Evolutionary conservation across 345 rosid species (phyloP).

Genomic region (Euclidium syriacum): DNA sequence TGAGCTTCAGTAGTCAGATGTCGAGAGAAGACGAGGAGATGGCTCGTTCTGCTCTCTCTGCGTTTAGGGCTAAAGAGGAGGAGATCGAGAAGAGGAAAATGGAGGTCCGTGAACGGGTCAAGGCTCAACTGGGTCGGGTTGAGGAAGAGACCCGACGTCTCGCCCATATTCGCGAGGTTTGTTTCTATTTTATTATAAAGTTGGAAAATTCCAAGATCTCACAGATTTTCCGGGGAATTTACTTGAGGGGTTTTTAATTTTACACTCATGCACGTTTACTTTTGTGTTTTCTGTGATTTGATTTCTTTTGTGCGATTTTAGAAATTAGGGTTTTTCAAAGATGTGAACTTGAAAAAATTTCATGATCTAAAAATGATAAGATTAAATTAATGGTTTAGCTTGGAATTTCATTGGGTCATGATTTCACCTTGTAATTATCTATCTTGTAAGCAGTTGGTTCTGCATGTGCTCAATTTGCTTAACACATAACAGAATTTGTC

Average conservation of each 20-base stretch:
- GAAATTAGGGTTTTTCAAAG: conserved; percentile 14
- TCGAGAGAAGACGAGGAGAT: conserved; percentile 93
- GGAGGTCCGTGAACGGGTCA: conserved; percentile 85
- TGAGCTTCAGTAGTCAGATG: conserved; percentile 84
- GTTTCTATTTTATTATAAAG: background rate
- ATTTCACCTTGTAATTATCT: background rate
- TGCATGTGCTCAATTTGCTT: conserved; percentile 10
- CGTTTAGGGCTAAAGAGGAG: conserved; percentile 92
- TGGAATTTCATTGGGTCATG: background rate
- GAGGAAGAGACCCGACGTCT: conserved; percentile 80
- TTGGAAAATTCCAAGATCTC: background rate
- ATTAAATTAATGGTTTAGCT: background rate
- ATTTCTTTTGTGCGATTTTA: background rate
- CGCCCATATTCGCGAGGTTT: conserved; percentile 82
- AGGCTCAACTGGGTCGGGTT: conserved; percentile 76
- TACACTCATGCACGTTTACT: background rate
- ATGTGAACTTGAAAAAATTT: conserved; percentile 4
- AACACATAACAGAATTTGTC: background rate
- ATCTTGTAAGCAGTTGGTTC: background rate
- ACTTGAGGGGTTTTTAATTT: background rate
- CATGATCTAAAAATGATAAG: background rate
- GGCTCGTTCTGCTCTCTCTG: conserved; percentile 83
- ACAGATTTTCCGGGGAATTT: background rate
- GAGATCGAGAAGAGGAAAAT: conserved; percentile 87
- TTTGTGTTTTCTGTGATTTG: background rate